Percentiles rank a stretch among this genome's conserved stretches.
Evolutionary conservation across 2,329 filamentous ascomycete genomes (phyloP).

Genomic region (Aaosphaeria pasadenensis): DNA sequence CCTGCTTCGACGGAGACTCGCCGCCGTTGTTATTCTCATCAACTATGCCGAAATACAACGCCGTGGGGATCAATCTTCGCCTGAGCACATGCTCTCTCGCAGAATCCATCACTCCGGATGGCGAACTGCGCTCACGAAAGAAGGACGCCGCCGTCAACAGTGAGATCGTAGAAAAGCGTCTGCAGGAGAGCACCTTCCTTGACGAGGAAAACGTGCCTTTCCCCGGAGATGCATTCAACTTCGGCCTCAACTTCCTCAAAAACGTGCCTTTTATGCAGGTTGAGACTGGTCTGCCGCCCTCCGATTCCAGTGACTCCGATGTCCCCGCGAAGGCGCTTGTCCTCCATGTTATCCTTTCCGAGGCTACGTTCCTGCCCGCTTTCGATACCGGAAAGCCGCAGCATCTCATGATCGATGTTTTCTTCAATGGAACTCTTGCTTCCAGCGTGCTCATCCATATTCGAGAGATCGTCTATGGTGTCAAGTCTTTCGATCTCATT

Average conservation of each 20-base stretch:
- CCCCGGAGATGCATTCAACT: conserved; percentile 17
- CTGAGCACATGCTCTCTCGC: conserved; percentile 23
- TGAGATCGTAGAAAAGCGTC: conserved; percentile 16
- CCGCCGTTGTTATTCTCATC: too few species aligned
- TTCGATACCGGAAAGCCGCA: conserved; percentile 15
- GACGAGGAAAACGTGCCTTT: conserved; percentile 22
- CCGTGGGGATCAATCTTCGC: conserved; percentile 20
- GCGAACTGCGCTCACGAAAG: conserved; percentile 16
- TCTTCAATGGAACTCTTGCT: conserved; percentile 45
- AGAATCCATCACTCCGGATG: conserved; percentile 20
- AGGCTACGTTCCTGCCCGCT: conserved; percentile 26
- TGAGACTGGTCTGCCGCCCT: conserved; percentile 3
- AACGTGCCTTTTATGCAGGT: conserved; percentile 32
- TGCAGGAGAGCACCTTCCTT: conserved; percentile 17
- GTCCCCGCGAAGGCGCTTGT: conserved; percentile 19
- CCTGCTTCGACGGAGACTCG: too few species aligned
- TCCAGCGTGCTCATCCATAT: conserved; percentile 25
- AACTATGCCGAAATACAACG: conserved; percentile 31
- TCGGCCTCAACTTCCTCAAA: conserved; percentile 27
- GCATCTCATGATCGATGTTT: conserved; percentile 47
- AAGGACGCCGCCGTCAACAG: conserved; percentile 16
- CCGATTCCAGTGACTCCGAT: background rate
- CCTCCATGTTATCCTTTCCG: conserved; percentile 28
- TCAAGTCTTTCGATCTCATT: conserved; percentile 17
- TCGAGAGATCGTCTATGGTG: conserved; percentile 15